Conservation (phyloP, 306 rosid species). For the Sindora glabra region DNA sequence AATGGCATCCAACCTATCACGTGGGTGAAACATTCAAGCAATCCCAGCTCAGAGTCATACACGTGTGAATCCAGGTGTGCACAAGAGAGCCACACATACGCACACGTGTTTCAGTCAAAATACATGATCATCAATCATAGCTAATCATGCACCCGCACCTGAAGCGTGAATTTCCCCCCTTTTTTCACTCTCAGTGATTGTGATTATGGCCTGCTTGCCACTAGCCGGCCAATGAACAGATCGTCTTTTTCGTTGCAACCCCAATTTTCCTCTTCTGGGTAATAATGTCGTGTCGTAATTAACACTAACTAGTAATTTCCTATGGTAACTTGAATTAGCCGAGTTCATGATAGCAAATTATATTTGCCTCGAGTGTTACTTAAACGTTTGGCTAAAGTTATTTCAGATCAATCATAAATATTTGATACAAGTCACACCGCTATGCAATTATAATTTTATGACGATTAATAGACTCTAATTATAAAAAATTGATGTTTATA, state of each 20-base stretch:
- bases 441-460: too few relatives aligned
- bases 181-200: neutral
- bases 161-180: conserved; percentile 14
- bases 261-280: conserved; percentile 18
- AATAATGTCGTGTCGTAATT: conserved; percentile 14
- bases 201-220: conserved; percentile 15
- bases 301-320: too few relatives aligned
- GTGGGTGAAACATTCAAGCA: conserved; percentile 8
- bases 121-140: conserved; percentile 34
- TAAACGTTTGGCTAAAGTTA: too few relatives aligned
- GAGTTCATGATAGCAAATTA: too few relatives aligned
- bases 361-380: too few relatives aligned
- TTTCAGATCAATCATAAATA: too few relatives aligned
- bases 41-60: neutral
- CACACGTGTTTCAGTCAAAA: conserved; percentile 43
- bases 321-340: too few relatives aligned
- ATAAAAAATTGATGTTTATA: too few relatives aligned
- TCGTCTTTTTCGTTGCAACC: neutral
- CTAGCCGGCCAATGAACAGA: conserved; percentile 12
- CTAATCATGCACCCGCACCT: conserved; percentile 25
- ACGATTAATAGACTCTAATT: too few relatives aligned
- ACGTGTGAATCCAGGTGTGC: conserved; percentile 19
- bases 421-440: too few relatives aligned
- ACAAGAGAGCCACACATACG: conserved; percentile 4
- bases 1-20: neutral